These are phyloP conservation scores for Malbranchea zuffiana DNA, from an alignment of 2,329 filamentous ascomycete species.

Conservation along the genomic window DNA sequence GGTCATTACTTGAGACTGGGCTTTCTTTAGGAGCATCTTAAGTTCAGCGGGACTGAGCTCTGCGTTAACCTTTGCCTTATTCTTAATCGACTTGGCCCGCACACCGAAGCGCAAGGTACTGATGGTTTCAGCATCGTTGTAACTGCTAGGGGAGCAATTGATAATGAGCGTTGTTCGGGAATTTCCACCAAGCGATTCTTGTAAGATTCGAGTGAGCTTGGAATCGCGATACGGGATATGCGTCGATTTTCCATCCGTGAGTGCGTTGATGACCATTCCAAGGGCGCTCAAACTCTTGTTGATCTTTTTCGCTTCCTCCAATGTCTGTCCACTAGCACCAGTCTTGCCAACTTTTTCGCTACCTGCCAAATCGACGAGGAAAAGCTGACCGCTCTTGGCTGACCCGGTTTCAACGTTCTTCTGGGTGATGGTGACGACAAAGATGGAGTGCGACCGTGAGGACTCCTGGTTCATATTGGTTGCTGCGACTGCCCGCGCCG, in stretches of 20 bases:
- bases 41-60: constrained; percentile 92
- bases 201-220: constrained; percentile 90
- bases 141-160: constrained; percentile 97
- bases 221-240: constrained; percentile 96
- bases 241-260: constrained; percentile 93
- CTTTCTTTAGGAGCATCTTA: constrained; percentile 85
- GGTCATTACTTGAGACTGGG: constrained; percentile 75
- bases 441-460: constrained; percentile 95
- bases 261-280: constrained; percentile 96
- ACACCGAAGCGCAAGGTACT: constrained; percentile 90
- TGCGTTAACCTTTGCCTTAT: constrained; percentile 99
- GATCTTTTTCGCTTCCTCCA: constrained; percentile 99
- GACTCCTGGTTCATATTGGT: constrained; percentile 99
- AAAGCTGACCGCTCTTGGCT: constrained; percentile 90
- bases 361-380: constrained; percentile 94
- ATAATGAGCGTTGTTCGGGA: constrained; percentile 97
- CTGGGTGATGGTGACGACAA: constrained; percentile 91
- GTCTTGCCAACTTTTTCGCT: constrained; percentile 99
- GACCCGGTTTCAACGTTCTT: constrained; percentile 96
- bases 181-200: constrained; percentile 96
- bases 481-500: constrained; percentile 78
- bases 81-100: constrained; percentile 96
- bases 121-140: constrained; percentile 91
- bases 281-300: constrained; percentile 98
- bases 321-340: constrained; percentile 87